Base-by-base conservation (phyloP, 1,139 yeast species). In the Nematodospora anomalae region DNA sequence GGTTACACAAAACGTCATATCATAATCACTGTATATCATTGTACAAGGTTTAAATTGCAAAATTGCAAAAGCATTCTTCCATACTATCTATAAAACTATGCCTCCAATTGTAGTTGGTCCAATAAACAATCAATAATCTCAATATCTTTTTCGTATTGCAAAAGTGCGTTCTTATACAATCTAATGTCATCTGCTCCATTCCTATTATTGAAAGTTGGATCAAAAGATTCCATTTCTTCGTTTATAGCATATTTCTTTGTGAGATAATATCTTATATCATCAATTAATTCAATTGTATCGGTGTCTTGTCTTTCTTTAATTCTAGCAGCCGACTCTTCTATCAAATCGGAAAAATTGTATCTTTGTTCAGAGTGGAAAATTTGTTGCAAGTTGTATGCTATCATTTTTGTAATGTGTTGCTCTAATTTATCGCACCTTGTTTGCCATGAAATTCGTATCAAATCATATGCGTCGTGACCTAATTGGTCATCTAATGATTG, bases 241-340 rank as follows among this genome's bases (percentile, higher is more conserved):
- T 54, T 53, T 3, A 60, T 60, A 1, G 60, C 57, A 44, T 74
- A 73, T 45, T 74, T 77, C 50, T 73, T 71, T 3, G 72, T 60
- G 37, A 85, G 57, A 46, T 80, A 83, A 55, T 73, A 85, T 43
- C 90, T 65, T 8, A 85, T 80, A 59, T 85, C 95, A 59, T 85
- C 95, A 27, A 85, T 65, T 46, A 85, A 62, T 51, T 85, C 95
- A 53, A 85, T 82, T 1, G 94, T 82, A 58, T 85, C 95, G 0
- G 86, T 81, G 41, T 78, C 85, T 49, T 85, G 81, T 53, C 94
- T 71, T 12, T 60, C 62, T 15, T 69, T 54, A 39, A 85, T 83
- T 48, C 88, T 64, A 9, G 55, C 51, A 0, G 94, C 84, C 51
- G 84, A 75, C 33, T 67, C 68, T 48, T 32, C 33, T 10, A 69